Evolutionary conservation across 2,329 filamentous ascomycete genomes (phyloP), one percentile per base, ranked within the genome.

Genomic region (Diplocarpon mali): DNA sequence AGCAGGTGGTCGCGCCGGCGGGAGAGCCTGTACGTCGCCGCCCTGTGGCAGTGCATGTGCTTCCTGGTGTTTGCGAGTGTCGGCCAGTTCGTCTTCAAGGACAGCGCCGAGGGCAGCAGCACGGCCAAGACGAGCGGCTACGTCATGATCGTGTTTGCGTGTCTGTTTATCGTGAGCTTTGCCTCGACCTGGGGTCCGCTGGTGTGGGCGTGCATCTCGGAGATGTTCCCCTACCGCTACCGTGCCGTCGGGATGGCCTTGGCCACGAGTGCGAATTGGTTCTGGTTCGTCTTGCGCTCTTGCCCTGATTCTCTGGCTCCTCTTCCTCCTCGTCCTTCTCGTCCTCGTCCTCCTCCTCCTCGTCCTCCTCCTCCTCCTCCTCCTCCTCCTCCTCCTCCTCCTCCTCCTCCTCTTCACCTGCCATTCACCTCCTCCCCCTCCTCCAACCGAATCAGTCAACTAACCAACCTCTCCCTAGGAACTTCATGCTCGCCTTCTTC

Each of bases 401-500:
- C 20, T 24, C 3, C 20, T 4, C 7, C 20, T 24, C 7, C 20
- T 24, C 7, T 24, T 7, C 3, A 24, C 20, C 20, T 7, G 4
- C 20, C 20, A 3, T 7, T 7, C 20, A 3, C 20, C 20, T 7
- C 20, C 20, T 7, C 20, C 20, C 20, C 20, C 20, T 7, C 20
- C 20, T 7, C 20, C 20, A 3, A 24, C 20, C 20, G 20, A 4
- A 24, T 7, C 3, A 3, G 3, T 24, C 20, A 7, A 24, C 20
- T 24, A 7, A 24, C 20, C 7, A 24, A 7, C 7, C 20, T 7
- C 7, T 24, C 20, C 7, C 20, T 24, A 24, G 20, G 78, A 85
- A 86, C 62, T 88, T 88, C 64, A 62, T 79, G 49, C 69, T 85
- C 52, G 76, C 76, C 0, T 89, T 89, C 68, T 86, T 87, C 67